Conservation (phyloP, 1,284 basidiomycete genomes). For the Moesziomyces antarcticus region DNA sequence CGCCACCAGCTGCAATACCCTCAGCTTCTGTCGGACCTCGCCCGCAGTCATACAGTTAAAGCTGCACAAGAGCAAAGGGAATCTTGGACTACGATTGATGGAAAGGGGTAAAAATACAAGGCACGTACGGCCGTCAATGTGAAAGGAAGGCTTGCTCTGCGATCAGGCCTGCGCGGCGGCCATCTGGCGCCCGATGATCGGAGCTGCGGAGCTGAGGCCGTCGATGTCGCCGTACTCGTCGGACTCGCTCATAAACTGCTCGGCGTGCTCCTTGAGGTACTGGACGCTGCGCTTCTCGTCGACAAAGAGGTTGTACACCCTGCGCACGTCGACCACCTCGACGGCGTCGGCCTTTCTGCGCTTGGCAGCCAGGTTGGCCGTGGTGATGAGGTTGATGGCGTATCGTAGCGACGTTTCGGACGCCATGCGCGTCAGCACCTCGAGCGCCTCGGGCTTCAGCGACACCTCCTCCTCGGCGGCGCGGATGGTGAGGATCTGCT, state of each 20-base stretch:
- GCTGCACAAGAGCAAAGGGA: too few relatives aligned
- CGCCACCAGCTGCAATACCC: too few relatives aligned
- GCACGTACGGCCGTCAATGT: not conserved
- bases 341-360: constrained; percentile 80
- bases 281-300: constrained; percentile 94
- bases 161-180: constrained; percentile 17
- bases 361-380: constrained; percentile 82
- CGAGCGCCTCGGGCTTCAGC: constrained; percentile 79
- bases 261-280: constrained; percentile 85
- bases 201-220: constrained; percentile 27
- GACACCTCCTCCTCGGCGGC: constrained; percentile 96
- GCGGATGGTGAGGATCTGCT: constrained; percentile 91
- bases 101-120: constrained; percentile 36
- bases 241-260: constrained; percentile 72
- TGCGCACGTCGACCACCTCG: constrained; percentile 83
- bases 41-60: too few relatives aligned
- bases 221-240: constrained; percentile 52
- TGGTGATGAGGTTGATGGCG: constrained; percentile 90
- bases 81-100: not conserved
- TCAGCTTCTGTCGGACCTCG: too few relatives aligned
- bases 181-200: constrained; percentile 34
- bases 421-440: constrained; percentile 86
- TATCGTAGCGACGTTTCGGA: constrained; percentile 80
- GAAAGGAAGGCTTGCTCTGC: constrained; percentile 8
- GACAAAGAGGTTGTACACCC: constrained; percentile 83